These are phyloP conservation scores for Crucihimalaya himalaica DNA, from an alignment of 345 rosid species.

Conservation along the genomic window DNA sequence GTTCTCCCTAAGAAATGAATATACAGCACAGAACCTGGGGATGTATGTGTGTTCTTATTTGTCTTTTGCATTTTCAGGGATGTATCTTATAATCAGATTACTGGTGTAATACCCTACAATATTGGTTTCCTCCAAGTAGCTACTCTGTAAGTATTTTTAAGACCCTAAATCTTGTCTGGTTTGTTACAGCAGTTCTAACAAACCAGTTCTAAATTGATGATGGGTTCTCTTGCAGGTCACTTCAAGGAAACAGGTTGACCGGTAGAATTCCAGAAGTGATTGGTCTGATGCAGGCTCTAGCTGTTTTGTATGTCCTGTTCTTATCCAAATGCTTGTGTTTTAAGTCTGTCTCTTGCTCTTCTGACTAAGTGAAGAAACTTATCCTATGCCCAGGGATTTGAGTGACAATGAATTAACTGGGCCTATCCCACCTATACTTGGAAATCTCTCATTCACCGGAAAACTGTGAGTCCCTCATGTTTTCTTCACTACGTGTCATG, in stretches of 20 bases:
- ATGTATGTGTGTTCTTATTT: neutral
- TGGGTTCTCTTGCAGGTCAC: constrained; percentile 55
- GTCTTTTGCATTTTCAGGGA: constrained; percentile 52
- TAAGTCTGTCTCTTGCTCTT: neutral
- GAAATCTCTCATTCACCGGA: constrained; percentile 85
- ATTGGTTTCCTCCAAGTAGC: constrained; percentile 97
- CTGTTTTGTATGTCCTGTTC: constrained; percentile 70
- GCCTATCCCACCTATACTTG: constrained; percentile 84
- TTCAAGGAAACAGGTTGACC: constrained; percentile 77
- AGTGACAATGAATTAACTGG: constrained; percentile 89
- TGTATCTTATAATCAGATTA: constrained; percentile 75
- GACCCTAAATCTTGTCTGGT: neutral
- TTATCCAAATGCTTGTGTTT: neutral
- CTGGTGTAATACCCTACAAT: constrained; percentile 88
- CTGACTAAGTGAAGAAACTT: neutral
- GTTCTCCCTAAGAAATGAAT: neutral
- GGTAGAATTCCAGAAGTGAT: constrained; percentile 88
- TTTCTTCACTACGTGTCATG: neutral
- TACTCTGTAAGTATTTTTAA: constrained; percentile 61
- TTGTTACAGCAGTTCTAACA: neutral
- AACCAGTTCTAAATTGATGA: neutral
- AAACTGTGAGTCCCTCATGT: constrained; percentile 59
- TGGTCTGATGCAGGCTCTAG: constrained; percentile 97
- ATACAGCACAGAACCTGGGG: too few relatives aligned
- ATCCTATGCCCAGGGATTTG: constrained; percentile 56